Percentiles rank a stretch among this genome's conserved stretches.
These are phyloP conservation scores for Fusarium sarcochroum DNA, from an alignment of 2,329 filamentous ascomycete species.

Conservation along the genomic window DNA sequence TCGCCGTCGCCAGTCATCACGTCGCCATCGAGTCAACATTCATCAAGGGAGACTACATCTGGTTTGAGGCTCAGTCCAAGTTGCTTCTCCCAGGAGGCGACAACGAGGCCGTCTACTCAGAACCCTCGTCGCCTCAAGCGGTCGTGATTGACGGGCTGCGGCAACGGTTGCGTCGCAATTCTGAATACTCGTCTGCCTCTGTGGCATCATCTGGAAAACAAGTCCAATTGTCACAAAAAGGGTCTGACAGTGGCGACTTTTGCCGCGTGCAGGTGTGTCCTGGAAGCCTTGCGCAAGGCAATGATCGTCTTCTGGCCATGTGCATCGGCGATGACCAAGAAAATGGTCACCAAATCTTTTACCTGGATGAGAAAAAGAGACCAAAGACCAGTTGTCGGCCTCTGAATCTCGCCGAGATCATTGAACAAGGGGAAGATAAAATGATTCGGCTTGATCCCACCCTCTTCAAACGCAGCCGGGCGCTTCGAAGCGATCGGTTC, in stretches of 20 bases:
- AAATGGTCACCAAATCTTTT: slow-evolving; percentile 10
- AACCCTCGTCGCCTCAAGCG: slow-evolving; percentile 2
- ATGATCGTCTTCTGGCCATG: slow-evolving; percentile 12
- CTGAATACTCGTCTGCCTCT: slow-evolving; percentile 17
- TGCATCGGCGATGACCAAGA: slow-evolving; percentile 13
- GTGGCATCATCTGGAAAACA: not conserved
- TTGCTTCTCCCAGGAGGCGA: not conserved
- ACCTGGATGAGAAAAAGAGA: slow-evolving; percentile 6
- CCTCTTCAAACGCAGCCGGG: not conserved
- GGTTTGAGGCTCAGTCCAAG: slow-evolving; percentile 13
- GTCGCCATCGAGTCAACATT: slow-evolving; percentile 23
- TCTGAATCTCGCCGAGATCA: slow-evolving; percentile 12
- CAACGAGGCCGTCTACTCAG: not conserved
- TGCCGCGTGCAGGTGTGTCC: slow-evolving; percentile 16
- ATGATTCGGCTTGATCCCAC: not conserved
- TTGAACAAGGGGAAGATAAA: not conserved
- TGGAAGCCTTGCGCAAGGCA: slow-evolving; percentile 16
- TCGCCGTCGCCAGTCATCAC: not conserved
- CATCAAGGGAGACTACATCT: slow-evolving; percentile 11
- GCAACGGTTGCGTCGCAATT: slow-evolving; percentile 6
- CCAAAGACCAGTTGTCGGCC: not conserved
- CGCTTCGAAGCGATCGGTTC: slow-evolving; percentile 2
- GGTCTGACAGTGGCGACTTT: not conserved
- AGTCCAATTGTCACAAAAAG: not conserved
- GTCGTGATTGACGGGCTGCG: slow-evolving; percentile 12